Evolutionary conservation across 192 early-diverging fungal species (phyloP), one percentile per base, ranked within the genome.

Genomic region (Cetraspora pellucida): DNA sequence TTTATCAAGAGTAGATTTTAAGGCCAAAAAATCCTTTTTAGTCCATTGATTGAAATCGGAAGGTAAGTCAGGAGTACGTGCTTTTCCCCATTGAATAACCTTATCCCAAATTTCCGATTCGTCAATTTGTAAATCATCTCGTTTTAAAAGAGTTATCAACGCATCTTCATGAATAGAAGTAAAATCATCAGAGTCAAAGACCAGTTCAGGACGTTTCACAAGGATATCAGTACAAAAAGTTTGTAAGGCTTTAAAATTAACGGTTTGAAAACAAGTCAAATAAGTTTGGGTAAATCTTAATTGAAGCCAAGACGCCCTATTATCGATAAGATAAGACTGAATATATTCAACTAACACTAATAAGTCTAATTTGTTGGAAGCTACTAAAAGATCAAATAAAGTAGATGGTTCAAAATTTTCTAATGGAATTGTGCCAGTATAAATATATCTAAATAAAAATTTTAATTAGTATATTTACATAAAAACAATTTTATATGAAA

Each of bases 51-150:
- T 7, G 10, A n/a, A 16, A 17, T 69, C 47, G 19, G 13, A 2
- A 23, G 19, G 44, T 25, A 69, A 25, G 7, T 10, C n/a, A 3
- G 45, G 67, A 27, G n/a, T 28, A 49, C 49, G 67, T 9, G 14
- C 44, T 23, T 47, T 44, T 49, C 45, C 67, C 67, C 67, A 69
- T 50, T 69, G 44, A 27, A 69, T 47, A 47, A 69, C 47, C 9
- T 69, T 44, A 49, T 69, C 45, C 67, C 47, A 69, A 50, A 69
- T 49, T 27, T 27, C 67, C n/a, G 46, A 47, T 25, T 69, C 67
- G 25, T 45, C 45, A 13, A 69, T n/a, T 14, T 69, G 19, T 16
- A 69, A 50, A 47, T 69, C 67, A 69, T 27, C 45, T 25, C 67
- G 13, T 47, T 27, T 47, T 25, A 69, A 47, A 27, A 69, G 17